A percentile compares a stretch with the other conserved stretches of the same genome.
Evolutionary conservation across 1,284 basidiomycete genomes (phyloP).

Genomic region (Fistulinella cinereoalba): DNA sequence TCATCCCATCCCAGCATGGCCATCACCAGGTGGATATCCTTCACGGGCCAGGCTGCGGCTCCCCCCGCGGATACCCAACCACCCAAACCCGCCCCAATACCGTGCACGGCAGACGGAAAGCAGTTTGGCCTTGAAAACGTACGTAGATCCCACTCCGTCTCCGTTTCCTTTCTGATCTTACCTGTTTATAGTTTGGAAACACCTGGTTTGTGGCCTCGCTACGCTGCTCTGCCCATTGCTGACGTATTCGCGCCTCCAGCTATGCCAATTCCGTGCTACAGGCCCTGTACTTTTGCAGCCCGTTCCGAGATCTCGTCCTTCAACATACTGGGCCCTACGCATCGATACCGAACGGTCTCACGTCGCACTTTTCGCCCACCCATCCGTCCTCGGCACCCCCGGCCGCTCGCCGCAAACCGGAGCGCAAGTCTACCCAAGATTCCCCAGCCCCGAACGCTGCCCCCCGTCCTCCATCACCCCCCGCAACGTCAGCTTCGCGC

Average conservation of each 20-base stretch:
- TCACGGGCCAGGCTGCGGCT: conserved; percentile 25
- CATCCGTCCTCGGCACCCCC: conserved; percentile 28
- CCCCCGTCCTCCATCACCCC: conserved; percentile 26
- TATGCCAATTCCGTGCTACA: conserved; percentile 98
- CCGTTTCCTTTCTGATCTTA: background rate
- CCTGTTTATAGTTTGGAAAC: conserved; percentile 66
- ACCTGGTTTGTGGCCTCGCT: conserved; percentile 57
- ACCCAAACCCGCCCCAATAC: conserved; percentile 36
- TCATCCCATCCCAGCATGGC: conserved; percentile 19
- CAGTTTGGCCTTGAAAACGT: conserved; percentile 94
- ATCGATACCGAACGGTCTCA: conserved; percentile 13
- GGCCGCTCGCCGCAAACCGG: conserved; percentile 45
- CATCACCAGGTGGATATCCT: conserved; percentile 38
- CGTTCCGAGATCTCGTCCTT: conserved; percentile 74
- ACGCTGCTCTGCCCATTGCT: conserved; percentile 8
- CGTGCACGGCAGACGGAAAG: conserved; percentile 63
- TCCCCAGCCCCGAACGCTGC: conserved; percentile 17
- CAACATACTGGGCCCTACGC: conserved; percentile 50
- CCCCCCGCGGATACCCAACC: conserved; percentile 30
- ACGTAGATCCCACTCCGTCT: conserved; percentile 35
- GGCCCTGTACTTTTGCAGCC: conserved; percentile 87
- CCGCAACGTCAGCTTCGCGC: conserved; percentile 62
- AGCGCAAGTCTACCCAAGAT: conserved; percentile 44
- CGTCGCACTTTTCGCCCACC: conserved; percentile 14
- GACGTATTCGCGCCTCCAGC: conserved; percentile 41